phyloP scores from a whole-genome alignment of 139 green algal species.

The Volvox reticuliferus region DNA sequence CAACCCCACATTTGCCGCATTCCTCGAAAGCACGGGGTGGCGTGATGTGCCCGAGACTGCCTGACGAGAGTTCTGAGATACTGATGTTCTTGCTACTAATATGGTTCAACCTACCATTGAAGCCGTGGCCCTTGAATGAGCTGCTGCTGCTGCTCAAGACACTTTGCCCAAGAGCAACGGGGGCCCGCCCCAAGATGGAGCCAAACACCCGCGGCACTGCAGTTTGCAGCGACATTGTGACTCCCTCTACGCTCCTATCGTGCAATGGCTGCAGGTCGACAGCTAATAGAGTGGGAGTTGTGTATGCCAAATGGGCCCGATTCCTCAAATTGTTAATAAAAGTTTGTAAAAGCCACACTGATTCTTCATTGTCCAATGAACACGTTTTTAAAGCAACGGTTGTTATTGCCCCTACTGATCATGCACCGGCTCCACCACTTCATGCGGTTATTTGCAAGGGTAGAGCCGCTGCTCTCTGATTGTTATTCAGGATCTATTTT shows the following conservation, averaged over 20 bases:
- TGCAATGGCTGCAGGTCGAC: not conserved
- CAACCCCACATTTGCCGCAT: not conserved
- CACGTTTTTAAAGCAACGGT: no score
- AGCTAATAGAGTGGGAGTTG: not conserved
- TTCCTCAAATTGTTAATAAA: not conserved
- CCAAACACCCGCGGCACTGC: constrained; percentile 26
- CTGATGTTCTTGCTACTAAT: not conserved
- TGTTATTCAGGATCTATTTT: no score
- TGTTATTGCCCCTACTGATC: no score
- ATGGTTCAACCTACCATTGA: constrained; percentile 7
- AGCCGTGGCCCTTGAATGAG: constrained; percentile 40
- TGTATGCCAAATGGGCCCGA: not conserved
- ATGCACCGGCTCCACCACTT: no score
- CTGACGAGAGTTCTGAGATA: not conserved
- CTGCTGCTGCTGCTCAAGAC: constrained; percentile 33
- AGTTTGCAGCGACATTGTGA: constrained; percentile 44
- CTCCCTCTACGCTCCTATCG: not conserved
- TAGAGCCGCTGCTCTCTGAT: no score
- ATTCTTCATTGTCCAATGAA: no score
- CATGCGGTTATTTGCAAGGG: no score
- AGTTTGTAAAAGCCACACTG: no score
- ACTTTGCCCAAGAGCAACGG: constrained; percentile 14
- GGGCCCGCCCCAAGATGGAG: constrained; percentile 36
- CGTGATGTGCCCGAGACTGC: constrained; percentile 1
- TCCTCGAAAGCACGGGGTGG: not conserved